phyloP scores from a whole-genome alignment of 2,329 filamentous ascomycete species.

The Fonsecaea multimorphosa region DNA sequence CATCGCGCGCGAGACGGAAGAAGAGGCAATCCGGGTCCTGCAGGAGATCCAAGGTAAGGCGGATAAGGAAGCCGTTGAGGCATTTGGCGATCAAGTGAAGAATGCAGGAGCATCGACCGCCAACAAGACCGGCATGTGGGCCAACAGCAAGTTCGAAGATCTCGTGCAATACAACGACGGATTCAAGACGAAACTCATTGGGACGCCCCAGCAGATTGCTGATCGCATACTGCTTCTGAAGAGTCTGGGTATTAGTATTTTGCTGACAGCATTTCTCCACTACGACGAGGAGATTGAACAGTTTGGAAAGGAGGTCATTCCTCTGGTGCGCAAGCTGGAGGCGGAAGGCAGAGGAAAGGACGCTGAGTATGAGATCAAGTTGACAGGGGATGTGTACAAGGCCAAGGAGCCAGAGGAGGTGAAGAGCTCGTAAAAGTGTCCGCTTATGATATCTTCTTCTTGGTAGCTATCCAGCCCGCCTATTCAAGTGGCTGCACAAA shows the following conservation, averaged over 20 bases:
- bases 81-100: constrained; percentile 57
- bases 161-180: constrained; percentile 63
- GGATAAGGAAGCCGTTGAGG: constrained; percentile 57
- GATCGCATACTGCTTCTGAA: constrained; percentile 68
- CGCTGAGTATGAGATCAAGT: constrained; percentile 53
- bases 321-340: constrained; percentile 57
- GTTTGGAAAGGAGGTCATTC: constrained; percentile 56
- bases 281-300: constrained; percentile 60
- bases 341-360: constrained; percentile 56
- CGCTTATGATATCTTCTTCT: not conserved
- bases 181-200: constrained; percentile 62
- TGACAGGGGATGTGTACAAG: constrained; percentile 57
- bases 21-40: constrained; percentile 58
- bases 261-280: constrained; percentile 58
- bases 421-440: not conserved
- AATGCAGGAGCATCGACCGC: constrained; percentile 57
- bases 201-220: constrained; percentile 70
- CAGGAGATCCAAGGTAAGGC: constrained; percentile 62
- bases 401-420: constrained; percentile 11
- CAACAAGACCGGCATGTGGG: constrained; percentile 62
- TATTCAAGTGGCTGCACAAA: not conserved
- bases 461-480: not conserved
- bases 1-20: constrained; percentile 57
- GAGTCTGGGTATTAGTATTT: constrained; percentile 49
- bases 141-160: constrained; percentile 59